These are phyloP conservation scores for Pseudopithomyces chartarum DNA, from an alignment of 2,329 filamentous ascomycete species.

Conservation along the genomic window DNA sequence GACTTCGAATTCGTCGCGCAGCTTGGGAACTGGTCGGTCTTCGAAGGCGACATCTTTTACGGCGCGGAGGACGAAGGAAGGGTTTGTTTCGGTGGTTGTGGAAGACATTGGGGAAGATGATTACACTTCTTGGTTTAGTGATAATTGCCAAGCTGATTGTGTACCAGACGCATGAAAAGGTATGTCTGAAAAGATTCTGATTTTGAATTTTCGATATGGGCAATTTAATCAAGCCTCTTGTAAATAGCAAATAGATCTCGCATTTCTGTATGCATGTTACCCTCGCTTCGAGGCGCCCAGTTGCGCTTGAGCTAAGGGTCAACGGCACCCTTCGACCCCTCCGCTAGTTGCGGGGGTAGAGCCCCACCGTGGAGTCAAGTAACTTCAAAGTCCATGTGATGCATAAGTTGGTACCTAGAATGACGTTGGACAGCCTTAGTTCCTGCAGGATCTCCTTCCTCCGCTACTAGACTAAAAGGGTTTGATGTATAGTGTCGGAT, in stretches of 20 bases:
- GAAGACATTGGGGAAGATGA: slow-evolving; percentile 5
- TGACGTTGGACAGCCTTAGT: background rate
- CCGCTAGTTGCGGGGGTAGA: slow-evolving; percentile 5
- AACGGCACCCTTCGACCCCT: slow-evolving; percentile 4
- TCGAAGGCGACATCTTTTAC: slow-evolving; percentile 54
- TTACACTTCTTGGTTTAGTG: background rate
- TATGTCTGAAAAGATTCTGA: background rate
- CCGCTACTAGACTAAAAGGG: background rate
- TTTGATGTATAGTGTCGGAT: background rate
- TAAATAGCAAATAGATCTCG: background rate
- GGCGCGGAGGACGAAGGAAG: slow-evolving; percentile 54
- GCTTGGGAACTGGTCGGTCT: slow-evolving; percentile 47
- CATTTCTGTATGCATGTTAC: background rate
- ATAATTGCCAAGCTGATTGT: background rate
- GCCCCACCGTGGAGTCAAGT: background rate
- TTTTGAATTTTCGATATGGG: background rate
- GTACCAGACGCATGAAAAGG: background rate
- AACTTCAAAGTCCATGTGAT: background rate
- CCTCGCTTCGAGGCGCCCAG: background rate
- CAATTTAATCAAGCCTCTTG: no score
- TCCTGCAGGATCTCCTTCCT: background rate
- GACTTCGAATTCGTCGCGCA: slow-evolving; percentile 58
- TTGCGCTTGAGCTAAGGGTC: background rate
- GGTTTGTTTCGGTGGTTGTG: slow-evolving; percentile 37
- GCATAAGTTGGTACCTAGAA: background rate